Percentiles rank a stretch among this genome's conserved stretches.
phyloP scores from a whole-genome alignment of 192 early-diverging fungal genomes.

The Mortierella hygrophila region DNA sequence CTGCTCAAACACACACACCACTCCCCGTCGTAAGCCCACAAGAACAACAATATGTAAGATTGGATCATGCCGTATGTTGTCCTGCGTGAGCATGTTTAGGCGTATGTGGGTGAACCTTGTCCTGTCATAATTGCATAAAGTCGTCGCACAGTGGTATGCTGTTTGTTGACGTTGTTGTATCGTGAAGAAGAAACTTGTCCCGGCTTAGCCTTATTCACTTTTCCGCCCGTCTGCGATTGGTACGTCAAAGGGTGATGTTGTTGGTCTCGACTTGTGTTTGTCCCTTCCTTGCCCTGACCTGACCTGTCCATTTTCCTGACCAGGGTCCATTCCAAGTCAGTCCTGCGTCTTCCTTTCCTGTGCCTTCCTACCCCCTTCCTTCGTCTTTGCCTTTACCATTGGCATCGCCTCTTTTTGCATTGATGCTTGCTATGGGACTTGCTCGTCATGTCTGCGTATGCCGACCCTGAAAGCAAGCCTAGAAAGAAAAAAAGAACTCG shows the following conservation, averaged over 20 bases:
- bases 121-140: background rate
- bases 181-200: background rate
- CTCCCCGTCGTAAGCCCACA: too few relatives aligned
- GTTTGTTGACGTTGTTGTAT: background rate
- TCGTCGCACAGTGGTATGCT: background rate
- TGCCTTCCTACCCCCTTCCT: too few relatives aligned
- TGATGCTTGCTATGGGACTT: too few relatives aligned
- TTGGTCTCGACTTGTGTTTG: background rate
- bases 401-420: too few relatives aligned
- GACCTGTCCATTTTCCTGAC: background rate
- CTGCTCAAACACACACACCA: too few relatives aligned
- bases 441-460: too few relatives aligned
- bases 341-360: too few relatives aligned
- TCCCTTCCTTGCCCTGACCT: background rate
- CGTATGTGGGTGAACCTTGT: background rate
- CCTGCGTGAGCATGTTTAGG: background rate
- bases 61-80: background rate
- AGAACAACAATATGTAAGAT: background rate
- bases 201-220: background rate
- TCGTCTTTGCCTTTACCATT: background rate
- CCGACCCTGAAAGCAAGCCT: background rate
- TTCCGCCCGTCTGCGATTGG: background rate
- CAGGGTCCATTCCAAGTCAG: background rate
- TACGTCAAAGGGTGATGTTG: background rate
- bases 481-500: background rate